Evolutionary conservation across 768 basidiomycete species (phyloP).

Genomic region (Lentinus brumalis): DNA sequence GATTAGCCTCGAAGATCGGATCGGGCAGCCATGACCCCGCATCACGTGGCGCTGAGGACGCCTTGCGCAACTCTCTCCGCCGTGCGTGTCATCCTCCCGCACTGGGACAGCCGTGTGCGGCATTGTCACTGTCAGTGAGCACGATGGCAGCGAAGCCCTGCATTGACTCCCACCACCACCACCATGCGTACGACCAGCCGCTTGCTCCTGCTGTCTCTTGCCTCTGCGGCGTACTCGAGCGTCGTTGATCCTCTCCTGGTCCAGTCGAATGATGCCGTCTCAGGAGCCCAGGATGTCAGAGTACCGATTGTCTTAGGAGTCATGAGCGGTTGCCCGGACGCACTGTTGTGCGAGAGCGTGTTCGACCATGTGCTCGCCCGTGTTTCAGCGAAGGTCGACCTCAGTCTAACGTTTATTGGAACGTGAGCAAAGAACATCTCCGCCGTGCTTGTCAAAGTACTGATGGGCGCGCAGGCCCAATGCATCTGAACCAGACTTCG

Average conservation of each 20-base stretch:
- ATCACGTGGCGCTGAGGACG: slow-evolving; percentile 7
- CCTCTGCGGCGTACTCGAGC: background rate
- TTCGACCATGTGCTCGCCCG: slow-evolving; percentile 71
- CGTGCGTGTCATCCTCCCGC: background rate
- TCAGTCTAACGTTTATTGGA: slow-evolving; percentile 74
- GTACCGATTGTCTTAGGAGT: slow-evolving; percentile 59
- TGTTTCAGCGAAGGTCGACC: slow-evolving; percentile 63
- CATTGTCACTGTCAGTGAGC: background rate
- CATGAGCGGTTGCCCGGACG: slow-evolving; percentile 81
- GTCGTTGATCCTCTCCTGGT: background rate
- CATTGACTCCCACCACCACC: slow-evolving; percentile 3
- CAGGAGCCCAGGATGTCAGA: slow-evolving; percentile 31
- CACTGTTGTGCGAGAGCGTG: slow-evolving; percentile 74
- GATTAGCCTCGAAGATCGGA: background rate
- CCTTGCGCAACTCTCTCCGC: slow-evolving; percentile 12
- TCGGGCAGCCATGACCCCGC: background rate
- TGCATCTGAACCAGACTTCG: slow-evolving; percentile 65
- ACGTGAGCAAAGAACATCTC: slow-evolving; percentile 48
- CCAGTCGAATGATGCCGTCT: slow-evolving; percentile 1
- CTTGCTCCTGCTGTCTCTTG: background rate
- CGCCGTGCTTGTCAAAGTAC: background rate
- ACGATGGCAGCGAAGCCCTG: background rate
- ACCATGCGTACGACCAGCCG: slow-evolving; percentile 7
- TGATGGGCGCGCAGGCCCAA: slow-evolving; percentile 48
- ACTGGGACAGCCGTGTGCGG: background rate